Base-by-base conservation (phyloP, 2,329 filamentous ascomycete species). In the Allantophomopsis cytisporea region DNA sequence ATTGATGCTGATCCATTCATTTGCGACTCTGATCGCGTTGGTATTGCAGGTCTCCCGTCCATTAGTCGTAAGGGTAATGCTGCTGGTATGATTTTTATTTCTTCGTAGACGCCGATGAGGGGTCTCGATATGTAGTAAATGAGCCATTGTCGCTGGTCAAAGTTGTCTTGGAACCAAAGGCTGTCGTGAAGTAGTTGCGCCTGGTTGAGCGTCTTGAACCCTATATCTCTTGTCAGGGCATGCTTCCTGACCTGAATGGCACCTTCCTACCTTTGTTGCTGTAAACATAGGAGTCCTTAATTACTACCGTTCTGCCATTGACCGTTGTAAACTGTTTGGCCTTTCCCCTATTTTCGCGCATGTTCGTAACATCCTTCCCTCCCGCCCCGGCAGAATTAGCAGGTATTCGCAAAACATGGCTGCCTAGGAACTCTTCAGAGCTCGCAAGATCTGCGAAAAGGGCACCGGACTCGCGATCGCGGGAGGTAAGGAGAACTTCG, bases 111-210 rank as follows among this genome's bases (percentile, higher is more conserved):
- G 17, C 91, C 91, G 15, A 95, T 73, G 38, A 98, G 65, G 2
- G 91, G 91, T 38, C 76, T 80, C 18, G 89, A 91, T 46, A 98
- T 94, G 60, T 88, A 95, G 69, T 96, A 96, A 43, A 98, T 72
- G 34, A 98, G 76, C 87, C 91, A 98, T 70, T 88, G 85, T 50
- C 87, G 81, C 12, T 85, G 80, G 51, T 96, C 89, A 51, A 84
- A 73, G n/a, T 76, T 78, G 53, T 95, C 85, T 37, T 86, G 80
- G 54, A 93, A 94, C 72, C 86, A 96, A 31, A 94, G 73, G 31
- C 73, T 69, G 59, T 98, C 93, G 54, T 74, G 74, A 41, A 95
- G 66, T 28, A 96, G 66, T 55, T 91, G 87, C 23, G 88, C 85
- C 57, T 96, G 91, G 47, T 85, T 87, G 45, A 95, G 68, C 28